Conservation (phyloP, 2,329 filamentous ascomycete genomes). For the Aspergillus transmontanensis region DNA sequence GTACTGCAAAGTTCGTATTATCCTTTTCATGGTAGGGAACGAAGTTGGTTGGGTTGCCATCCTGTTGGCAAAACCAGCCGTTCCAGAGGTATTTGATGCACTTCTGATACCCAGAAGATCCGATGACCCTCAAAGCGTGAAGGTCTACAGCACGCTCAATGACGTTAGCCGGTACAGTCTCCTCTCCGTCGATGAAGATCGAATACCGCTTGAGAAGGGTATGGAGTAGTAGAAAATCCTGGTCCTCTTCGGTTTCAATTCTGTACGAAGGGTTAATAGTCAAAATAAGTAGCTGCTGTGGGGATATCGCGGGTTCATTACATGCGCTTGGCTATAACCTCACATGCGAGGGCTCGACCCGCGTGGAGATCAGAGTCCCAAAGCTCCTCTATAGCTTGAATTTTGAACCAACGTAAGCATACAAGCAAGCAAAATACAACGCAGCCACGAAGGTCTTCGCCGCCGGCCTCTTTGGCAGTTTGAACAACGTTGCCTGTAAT, state of each 20-base stretch:
- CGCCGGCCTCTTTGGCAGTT: conserved; percentile 81
- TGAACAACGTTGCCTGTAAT: conserved; percentile 79
- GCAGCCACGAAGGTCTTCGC: conserved; percentile 71
- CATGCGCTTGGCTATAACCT: conserved; percentile 84
- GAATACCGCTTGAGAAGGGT: conserved; percentile 88
- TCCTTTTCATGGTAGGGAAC: conserved; percentile 83
- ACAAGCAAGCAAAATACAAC: conserved; percentile 84
- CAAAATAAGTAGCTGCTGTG: not conserved
- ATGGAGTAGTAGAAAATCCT: conserved; percentile 75
- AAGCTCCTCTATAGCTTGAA: conserved; percentile 76
- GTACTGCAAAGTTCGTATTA: conserved; percentile 73
- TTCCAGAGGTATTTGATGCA: conserved; percentile 92
- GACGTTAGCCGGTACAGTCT: conserved; percentile 78
- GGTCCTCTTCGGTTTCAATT: conserved; percentile 83
- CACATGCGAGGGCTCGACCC: conserved; percentile 78
- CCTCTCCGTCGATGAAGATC: conserved; percentile 69
- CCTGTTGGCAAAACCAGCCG: conserved; percentile 96
- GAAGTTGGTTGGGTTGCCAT: conserved; percentile 86
- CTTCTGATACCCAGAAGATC: conserved; percentile 92
- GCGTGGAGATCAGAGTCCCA: conserved; percentile 89
- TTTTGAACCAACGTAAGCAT: conserved; percentile 73
- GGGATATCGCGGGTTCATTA: conserved; percentile 24
- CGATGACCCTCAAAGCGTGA: conserved; percentile 85
- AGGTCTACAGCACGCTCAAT: conserved; percentile 93
- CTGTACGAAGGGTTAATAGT: conserved; percentile 42